Conservation (phyloP, 2,329 filamentous ascomycete species). For the Aschersonia sp. region DNA sequence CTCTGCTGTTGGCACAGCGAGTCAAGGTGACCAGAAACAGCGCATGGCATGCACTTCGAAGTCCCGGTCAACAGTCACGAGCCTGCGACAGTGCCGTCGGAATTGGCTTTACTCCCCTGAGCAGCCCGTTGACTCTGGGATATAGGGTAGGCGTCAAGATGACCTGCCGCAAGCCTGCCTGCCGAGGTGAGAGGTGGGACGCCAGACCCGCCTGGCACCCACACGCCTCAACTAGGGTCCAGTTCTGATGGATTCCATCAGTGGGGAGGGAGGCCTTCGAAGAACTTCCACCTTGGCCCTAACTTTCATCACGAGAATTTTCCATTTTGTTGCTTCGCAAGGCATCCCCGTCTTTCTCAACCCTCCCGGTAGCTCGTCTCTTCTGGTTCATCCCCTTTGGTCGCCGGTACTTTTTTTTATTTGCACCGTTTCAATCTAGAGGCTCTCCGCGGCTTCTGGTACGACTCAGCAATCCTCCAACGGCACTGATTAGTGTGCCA, state of each 20-base stretch:
- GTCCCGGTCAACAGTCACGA: too few species aligned
- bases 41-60: too few species aligned
- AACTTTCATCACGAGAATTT: neutral
- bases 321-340: neutral
- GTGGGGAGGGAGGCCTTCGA: neutral
- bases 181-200: neutral
- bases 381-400: slow-evolving; percentile 25
- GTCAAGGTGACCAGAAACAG: too few species aligned
- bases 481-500: too few species aligned
- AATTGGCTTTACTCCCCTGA: too few species aligned
- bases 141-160: too few species aligned
- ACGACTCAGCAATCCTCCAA: slow-evolving; percentile 11
- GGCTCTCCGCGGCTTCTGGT: slow-evolving; percentile 10
- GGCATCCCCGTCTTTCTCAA: neutral
- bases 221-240: neutral
- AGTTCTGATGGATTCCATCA: neutral
- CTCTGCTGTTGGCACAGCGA: too few species aligned
- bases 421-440: slow-evolving; percentile 10
- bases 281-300: neutral
- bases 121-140: too few species aligned
- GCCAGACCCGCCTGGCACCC: neutral
- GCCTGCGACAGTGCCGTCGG: too few species aligned
- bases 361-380: slow-evolving; percentile 16
- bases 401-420: slow-evolving; percentile 19
- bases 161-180: neutral